Conservation (phyloP, 2,329 filamentous ascomycete genomes). For the Magnaporthiopsis incrustans region DNA sequence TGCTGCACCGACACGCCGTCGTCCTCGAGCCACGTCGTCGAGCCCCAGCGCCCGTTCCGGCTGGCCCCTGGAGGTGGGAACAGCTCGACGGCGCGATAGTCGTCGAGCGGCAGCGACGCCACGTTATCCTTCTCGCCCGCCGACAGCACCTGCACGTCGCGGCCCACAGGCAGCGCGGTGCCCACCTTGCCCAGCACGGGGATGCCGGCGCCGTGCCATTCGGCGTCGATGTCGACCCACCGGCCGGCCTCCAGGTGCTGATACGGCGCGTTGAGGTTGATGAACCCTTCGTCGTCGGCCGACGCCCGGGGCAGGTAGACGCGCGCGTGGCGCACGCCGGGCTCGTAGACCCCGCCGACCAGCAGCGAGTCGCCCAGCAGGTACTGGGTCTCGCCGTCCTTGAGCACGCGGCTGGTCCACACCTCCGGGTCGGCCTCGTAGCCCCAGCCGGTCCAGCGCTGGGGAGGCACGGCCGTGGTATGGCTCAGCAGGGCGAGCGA, state of each 20-base stretch:
- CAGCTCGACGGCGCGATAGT: constrained; percentile 26
- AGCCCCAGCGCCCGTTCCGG: constrained; percentile 3
- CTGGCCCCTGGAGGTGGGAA: constrained; percentile 17
- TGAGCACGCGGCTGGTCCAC: constrained; percentile 49
- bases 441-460: constrained; percentile 67
- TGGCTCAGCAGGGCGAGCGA: constrained; percentile 56
- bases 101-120: constrained; percentile 24
- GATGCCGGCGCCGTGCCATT: constrained; percentile 23
- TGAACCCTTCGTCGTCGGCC: constrained; percentile 39
- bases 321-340: constrained; percentile 42
- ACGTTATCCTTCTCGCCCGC: constrained; percentile 16
- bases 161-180: constrained; percentile 25
- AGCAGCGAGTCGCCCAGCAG: constrained; percentile 63
- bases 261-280: constrained; percentile 50
- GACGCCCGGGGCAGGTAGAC: constrained; percentile 51
- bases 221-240: constrained; percentile 22
- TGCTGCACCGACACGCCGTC: constrained; percentile 25
- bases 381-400: constrained; percentile 61
- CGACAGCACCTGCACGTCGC: constrained; percentile 19
- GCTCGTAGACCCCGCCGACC: constrained; percentile 59
- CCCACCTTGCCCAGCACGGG: constrained; percentile 23
- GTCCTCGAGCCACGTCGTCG: constrained; percentile 27
- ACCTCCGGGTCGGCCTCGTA: constrained; percentile 60
- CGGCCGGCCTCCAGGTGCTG: constrained; percentile 33
- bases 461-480: constrained; percentile 51